Evolutionary conservation across 495 filamentous ascomycete genomes (phyloP), one percentile per base, ranked within the genome.

Genomic region (Xylaria cubensis): DNA sequence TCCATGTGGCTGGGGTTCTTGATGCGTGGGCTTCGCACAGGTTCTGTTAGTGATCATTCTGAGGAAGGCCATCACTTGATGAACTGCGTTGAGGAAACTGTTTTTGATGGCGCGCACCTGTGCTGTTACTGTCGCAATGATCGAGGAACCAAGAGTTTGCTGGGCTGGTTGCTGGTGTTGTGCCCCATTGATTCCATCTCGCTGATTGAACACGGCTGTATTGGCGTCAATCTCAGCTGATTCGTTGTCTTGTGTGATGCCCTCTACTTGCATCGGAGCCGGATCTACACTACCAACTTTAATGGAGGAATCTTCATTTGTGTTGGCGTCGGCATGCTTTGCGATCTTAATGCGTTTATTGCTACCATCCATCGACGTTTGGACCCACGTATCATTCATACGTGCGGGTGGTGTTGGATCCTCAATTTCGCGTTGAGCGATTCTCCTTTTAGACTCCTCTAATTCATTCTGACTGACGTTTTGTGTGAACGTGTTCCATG

Each of bases 261-360:
- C 71, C 48, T 67, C 71, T 19, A 67, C 59, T 64, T 71, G 70
- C 64, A 73, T 64, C 42, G 74, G 67, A 61, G 73, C 62, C 42
- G 74, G 67, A 61, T 66, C 65, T 34, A 29, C 68, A 17, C 15
- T 34, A n/a, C 12, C 39, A 17, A 8, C 5, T n/a, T 21, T 17
- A 26, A 50, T 26, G 42, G 44, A 15, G 7, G 64, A 7, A 26
- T 41, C 36, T 41, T 66, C 51, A 50, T 74, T 76, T 69, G 62
- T 73, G 34, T 3, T 29, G 39, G 61, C 59, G 34, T 76, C 56
- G 42, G 63, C 55, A 32, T 83, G 81, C 44, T 70, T 76, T 72
- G 80, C 75, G 73, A 85, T 69, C 72, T 82, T 85, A 75, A 83
- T 74, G 61, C 84, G 83, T 74, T 85, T 85, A 55, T 74, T 81